A percentile compares a stretch with the other conserved stretches of the same genome.
Conservation (phyloP, 805 yeast species). For the Candida parachauliodes region DNA sequence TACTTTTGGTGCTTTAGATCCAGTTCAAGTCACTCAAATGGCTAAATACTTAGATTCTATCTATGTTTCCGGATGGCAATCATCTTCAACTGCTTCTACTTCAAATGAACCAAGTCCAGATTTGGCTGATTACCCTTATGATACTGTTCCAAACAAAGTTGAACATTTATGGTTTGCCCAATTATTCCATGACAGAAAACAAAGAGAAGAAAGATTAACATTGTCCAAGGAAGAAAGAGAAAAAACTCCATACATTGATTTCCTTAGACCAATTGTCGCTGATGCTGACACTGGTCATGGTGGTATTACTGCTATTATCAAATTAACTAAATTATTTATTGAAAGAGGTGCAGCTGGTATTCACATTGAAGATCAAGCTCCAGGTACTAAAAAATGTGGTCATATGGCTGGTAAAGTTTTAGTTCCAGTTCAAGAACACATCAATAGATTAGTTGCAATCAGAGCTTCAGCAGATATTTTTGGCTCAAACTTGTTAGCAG, state of each 20-base stretch:
- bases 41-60: slow-evolving; percentile 90
- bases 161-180: slow-evolving; percentile 97
- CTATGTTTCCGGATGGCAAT: slow-evolving; percentile 98
- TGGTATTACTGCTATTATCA: slow-evolving; percentile 94
- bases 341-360: slow-evolving; percentile 99
- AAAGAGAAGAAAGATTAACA: slow-evolving; percentile 75
- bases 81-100: slow-evolving; percentile 95
- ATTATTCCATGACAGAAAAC: slow-evolving; percentile 95
- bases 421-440: slow-evolving; percentile 96
- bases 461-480: slow-evolving; percentile 93
- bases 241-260: slow-evolving; percentile 73
- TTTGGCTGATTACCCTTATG: slow-evolving; percentile 97
- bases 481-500: slow-evolving; percentile 79
- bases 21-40: slow-evolving; percentile 95
- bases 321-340: slow-evolving; percentile 91
- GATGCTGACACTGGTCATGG: slow-evolving; percentile 99
- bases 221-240: slow-evolving; percentile 62
- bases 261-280: slow-evolving; percentile 90
- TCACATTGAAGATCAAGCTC: slow-evolving; percentile 98
- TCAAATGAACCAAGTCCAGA: slow-evolving; percentile 98
- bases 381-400: slow-evolving; percentile 98
- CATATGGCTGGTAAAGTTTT: slow-evolving; percentile 99
- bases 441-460: slow-evolving; percentile 88
- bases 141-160: slow-evolving; percentile 97
- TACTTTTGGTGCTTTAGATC: slow-evolving; percentile 96